These are phyloP conservation scores for Pholiota microspora DNA, from an alignment of 768 basidiomycete species.

Conservation along the genomic window DNA sequence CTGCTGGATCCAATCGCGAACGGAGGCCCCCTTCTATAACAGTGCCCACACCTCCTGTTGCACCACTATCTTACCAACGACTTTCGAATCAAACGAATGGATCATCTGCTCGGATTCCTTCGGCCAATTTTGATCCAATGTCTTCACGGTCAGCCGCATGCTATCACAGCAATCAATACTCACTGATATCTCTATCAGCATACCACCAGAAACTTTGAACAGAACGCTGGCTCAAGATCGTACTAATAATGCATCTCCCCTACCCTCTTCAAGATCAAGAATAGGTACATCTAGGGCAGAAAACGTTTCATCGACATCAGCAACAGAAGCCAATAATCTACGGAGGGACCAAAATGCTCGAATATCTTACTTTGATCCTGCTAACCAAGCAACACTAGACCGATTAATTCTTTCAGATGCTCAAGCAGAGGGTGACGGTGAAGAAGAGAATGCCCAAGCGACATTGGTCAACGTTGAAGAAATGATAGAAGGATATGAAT, in stretches of 20 bases:
- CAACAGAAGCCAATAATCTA: slow-evolving; percentile 30
- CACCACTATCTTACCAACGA: slow-evolving; percentile 25
- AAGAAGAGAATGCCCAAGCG: slow-evolving; percentile 75
- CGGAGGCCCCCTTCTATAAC: slow-evolving; percentile 33
- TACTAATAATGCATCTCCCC: slow-evolving; percentile 15
- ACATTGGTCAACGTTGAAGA: slow-evolving; percentile 94
- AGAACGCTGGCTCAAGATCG: slow-evolving; percentile 9
- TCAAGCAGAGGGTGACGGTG: slow-evolving; percentile 50
- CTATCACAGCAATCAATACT: not conserved
- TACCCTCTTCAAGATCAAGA: slow-evolving; percentile 24
- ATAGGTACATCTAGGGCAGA: slow-evolving; percentile 26
- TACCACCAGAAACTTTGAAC: slow-evolving; percentile 19
- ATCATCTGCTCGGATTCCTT: slow-evolving; percentile 31
- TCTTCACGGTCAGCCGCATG: slow-evolving; percentile 15
- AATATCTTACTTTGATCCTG: slow-evolving; percentile 80
- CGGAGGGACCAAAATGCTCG: slow-evolving; percentile 68
- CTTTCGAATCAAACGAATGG: slow-evolving; percentile 45
- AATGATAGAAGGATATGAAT: slow-evolving; percentile 98
- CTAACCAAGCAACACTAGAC: slow-evolving; percentile 72
- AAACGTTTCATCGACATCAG: slow-evolving; percentile 21
- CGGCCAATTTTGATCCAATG: slow-evolving; percentile 21
- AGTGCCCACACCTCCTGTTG: slow-evolving; percentile 26
- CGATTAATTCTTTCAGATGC: slow-evolving; percentile 54
- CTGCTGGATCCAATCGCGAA: slow-evolving; percentile 21
- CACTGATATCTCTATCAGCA: slow-evolving; percentile 4